Evolutionary conservation across 2,329 filamentous ascomycete species (phyloP), one percentile per base, ranked within the genome.

Genomic region (Botrytis porri): DNA sequence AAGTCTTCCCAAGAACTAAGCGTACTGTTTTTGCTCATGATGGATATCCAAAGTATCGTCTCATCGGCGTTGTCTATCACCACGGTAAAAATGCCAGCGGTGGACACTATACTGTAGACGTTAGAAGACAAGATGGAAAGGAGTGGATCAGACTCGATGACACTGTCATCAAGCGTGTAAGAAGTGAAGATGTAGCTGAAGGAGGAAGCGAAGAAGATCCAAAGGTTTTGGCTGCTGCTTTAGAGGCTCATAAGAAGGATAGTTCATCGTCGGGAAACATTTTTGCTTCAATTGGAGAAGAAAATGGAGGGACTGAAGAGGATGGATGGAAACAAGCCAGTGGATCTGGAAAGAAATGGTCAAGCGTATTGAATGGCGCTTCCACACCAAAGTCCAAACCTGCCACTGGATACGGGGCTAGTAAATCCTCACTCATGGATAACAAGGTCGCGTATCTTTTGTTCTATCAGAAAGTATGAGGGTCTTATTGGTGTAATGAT

Each of bases 111-210:
- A 99, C 96, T 1, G 95, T 97, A n/a, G 96, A 99, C 81, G 92
- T 98, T 59, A 90, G 95, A 73, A 92, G 96, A 69, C 95, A 98
- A 82, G 96, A 99, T 80, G 94, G 92, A n/a, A 89, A 89, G 35
- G 95, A 98, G 82, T 99, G 96, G 96, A 92, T 99, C 73, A 93
- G 95, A 71, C 89, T 99, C 77, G 96, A 99, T 79, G 96, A 99
- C 81, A 99, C 96, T 0, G 85, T 94, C 74, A 94, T 99, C 76
- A 90, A 93, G 75, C 92, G 94, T 59, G 90, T 99, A 51, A 89
- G 92, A 71, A 91, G 91, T 75, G 93, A 97, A 79, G 95, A 98
- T 75, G 95, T 98, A 32, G 95, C 94, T 3, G 92, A 95, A 82
- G 92, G 88, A 35, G 94, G 93, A 57, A 89, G 91, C 35, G 93